Percentiles rank a stretch among this genome's conserved stretches.
Conservation (phyloP, 176 grass and related monocot genomes). For the Saccharum officinarum region DNA sequence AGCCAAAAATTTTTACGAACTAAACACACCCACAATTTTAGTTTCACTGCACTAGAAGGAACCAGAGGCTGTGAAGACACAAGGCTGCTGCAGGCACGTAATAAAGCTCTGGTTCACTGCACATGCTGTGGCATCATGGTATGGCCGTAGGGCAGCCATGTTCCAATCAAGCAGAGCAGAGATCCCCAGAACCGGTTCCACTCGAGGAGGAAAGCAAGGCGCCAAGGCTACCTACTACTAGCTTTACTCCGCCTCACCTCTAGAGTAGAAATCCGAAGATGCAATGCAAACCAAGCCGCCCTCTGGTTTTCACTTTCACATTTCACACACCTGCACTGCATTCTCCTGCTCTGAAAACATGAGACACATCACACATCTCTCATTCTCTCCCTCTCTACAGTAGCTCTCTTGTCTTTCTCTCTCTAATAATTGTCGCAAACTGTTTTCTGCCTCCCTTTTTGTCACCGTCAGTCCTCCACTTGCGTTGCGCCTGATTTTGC, state of each 20-base stretch:
- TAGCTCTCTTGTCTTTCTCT: neutral
- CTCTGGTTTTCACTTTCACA: neutral
- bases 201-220: neutral
- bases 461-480: slow-evolving; percentile 27
- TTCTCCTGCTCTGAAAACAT: slow-evolving; percentile 1
- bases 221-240: no score
- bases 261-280: neutral
- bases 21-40: neutral
- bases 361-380: neutral
- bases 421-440: slow-evolving; percentile 32
- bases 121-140: slow-evolving; percentile 11
- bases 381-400: neutral
- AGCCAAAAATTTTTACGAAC: no score
- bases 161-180: slow-evolving; percentile 25
- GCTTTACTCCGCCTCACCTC: neutral
- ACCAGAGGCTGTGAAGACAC: neutral
- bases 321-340: neutral
- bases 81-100: slow-evolving; percentile 14
- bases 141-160: slow-evolving; percentile 12
- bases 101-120: slow-evolving; percentile 24
- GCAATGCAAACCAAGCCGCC: neutral
- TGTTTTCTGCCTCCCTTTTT: neutral
- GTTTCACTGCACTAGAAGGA: slow-evolving; percentile 40
- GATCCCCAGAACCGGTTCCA: slow-evolving; percentile 29
- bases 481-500: slow-evolving; percentile 24